phyloP scores from a whole-genome alignment of 2,329 filamentous ascomycete species.

The Colletotrichum caudatum region DNA sequence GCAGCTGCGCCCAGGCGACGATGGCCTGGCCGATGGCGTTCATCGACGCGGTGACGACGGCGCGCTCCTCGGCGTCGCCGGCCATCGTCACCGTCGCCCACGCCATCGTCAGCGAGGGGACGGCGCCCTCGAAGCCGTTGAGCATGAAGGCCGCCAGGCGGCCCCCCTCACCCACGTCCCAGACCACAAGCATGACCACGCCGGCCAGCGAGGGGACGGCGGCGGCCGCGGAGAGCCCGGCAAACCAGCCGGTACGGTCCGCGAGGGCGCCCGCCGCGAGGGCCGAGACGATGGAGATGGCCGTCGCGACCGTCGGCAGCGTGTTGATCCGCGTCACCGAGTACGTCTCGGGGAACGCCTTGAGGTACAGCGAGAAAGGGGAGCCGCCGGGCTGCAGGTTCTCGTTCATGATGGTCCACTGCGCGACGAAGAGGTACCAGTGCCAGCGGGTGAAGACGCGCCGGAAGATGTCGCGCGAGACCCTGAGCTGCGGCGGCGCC shows the following conservation, averaged over 20 bases:
- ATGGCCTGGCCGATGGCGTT: slow-evolving; percentile 58
- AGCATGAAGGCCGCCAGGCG: slow-evolving; percentile 54
- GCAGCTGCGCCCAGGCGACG: slow-evolving; percentile 54
- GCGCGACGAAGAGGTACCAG: slow-evolving; percentile 53
- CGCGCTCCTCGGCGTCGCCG: slow-evolving; percentile 55
- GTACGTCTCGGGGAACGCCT: slow-evolving; percentile 51
- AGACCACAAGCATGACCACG: slow-evolving; percentile 51
- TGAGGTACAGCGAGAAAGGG: slow-evolving; percentile 57
- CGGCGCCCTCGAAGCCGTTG: slow-evolving; percentile 53
- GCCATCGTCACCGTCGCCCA: slow-evolving; percentile 55
- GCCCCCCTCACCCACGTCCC: slow-evolving; percentile 53
- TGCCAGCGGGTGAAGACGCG: slow-evolving; percentile 55
- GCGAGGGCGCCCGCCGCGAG: slow-evolving; percentile 50
- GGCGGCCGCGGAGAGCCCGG: slow-evolving; percentile 49
- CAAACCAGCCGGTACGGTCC: slow-evolving; percentile 52
- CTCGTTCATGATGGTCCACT: slow-evolving; percentile 55
- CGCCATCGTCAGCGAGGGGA: slow-evolving; percentile 53
- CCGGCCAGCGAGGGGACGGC: slow-evolving; percentile 51
- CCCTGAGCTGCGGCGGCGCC: slow-evolving; percentile 47
- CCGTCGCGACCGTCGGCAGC: slow-evolving; percentile 55
- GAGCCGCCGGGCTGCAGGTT: slow-evolving; percentile 50
- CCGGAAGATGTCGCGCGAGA: slow-evolving; percentile 52
- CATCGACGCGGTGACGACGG: slow-evolving; percentile 57
- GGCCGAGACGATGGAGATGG: slow-evolving; percentile 53
- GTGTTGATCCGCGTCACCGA: slow-evolving; percentile 56